Percentiles rank a stretch among this genome's conserved stretches.
phyloP scores from a whole-genome alignment of 345 rosid genomes.

The Acer yangbiense region DNA sequence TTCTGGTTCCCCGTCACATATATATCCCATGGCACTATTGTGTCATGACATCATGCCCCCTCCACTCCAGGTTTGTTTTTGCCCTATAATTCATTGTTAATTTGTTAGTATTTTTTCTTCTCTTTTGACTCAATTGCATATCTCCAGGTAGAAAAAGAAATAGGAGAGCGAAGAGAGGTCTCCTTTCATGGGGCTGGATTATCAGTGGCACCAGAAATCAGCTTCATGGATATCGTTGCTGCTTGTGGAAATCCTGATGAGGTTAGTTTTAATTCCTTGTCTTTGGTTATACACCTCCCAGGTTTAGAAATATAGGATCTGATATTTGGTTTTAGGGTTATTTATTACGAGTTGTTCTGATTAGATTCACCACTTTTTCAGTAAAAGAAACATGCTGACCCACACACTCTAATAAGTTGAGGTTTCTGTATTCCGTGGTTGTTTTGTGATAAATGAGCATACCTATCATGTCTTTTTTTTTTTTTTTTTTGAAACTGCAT shows the following conservation, averaged over 20 bases:
- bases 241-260: slow-evolving; percentile 61
- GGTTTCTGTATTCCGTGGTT: not conserved
- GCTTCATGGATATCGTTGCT: slow-evolving; percentile 53
- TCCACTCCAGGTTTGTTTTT: slow-evolving; percentile 60
- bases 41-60: slow-evolving; percentile 98
- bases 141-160: slow-evolving; percentile 87
- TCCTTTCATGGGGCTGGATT: slow-evolving; percentile 72
- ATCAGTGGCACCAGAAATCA: slow-evolving; percentile 67
- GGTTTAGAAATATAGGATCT: not conserved
- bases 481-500: not conserved
- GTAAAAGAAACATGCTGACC: not conserved
- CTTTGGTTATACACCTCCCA: slow-evolving; percentile 2
- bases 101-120: slow-evolving; percentile 6
- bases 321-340: not conserved
- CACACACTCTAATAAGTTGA: not conserved
- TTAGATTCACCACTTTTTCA: not conserved
- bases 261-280: slow-evolving; percentile 36
- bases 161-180: slow-evolving; percentile 83
- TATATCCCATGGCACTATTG: slow-evolving; percentile 76
- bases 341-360: not conserved
- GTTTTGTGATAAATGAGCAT: not conserved
- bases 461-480: not conserved
- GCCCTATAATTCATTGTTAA: slow-evolving; percentile 13
- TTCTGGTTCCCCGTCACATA: slow-evolving; percentile 80
- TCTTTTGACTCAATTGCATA: slow-evolving; percentile 22